Conservation (phyloP, 352 stramenopile species). For the Phytophthora fragariaefolia region DNA sequence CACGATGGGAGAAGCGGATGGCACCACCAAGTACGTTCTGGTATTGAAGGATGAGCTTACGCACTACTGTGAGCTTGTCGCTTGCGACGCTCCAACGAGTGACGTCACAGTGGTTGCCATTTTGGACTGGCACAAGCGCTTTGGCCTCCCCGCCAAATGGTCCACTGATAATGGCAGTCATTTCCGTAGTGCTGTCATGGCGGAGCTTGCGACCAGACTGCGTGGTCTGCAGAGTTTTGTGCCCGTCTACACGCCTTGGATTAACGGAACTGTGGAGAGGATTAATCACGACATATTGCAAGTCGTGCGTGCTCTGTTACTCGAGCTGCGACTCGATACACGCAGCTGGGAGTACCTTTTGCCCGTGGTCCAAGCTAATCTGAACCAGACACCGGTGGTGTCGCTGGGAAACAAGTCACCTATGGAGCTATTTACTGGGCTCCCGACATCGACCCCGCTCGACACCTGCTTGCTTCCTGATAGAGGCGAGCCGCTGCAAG, state of each 20-base stretch:
- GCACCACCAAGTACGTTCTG: slow-evolving; percentile 5
- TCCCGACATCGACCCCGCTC: too few species aligned
- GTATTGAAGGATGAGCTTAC: slow-evolving; percentile 6
- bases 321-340: neutral
- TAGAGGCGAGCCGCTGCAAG: neutral
- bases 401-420: too few species aligned
- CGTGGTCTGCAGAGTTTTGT: neutral
- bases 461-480: too few species aligned
- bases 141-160: neutral
- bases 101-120: neutral
- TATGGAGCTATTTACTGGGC: too few species aligned
- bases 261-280: slow-evolving; percentile 8
- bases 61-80: slow-evolving; percentile 5
- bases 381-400: too few species aligned
- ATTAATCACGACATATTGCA: slow-evolving; percentile 5
- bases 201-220: neutral
- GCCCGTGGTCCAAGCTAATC: neutral
- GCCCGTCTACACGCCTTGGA: neutral
- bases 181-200: slow-evolving; percentile 4
- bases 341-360: neutral
- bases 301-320: neutral
- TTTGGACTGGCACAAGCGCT: slow-evolving; percentile 6
- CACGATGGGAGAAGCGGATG: neutral
- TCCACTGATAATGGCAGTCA: slow-evolving; percentile 3
- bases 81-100: neutral